phyloP scores from a whole-genome alignment of 192 early-diverging fungal genomes.

The Backusella sp. region DNA sequence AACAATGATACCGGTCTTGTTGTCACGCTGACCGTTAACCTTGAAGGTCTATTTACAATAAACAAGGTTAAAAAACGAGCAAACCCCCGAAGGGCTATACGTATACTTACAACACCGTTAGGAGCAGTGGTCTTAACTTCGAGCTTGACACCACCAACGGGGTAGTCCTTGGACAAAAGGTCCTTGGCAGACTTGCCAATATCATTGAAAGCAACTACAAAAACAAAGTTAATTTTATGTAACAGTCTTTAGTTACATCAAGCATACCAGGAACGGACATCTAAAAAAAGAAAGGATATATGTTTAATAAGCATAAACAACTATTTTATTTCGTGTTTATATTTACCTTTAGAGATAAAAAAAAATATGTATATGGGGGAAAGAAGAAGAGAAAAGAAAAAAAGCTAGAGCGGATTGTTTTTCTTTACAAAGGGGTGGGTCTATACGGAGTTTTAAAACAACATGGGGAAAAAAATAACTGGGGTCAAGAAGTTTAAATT shows the following conservation, averaged over 20 bases:
- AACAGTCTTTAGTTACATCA: neutral
- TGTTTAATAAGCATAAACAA: neutral
- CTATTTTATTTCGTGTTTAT: neutral
- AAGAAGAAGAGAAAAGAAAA: neutral
- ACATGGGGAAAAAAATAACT: conserved; percentile 4
- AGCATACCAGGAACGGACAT: neutral
- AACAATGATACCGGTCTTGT: conserved; percentile 92
- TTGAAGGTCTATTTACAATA: conserved; percentile 78
- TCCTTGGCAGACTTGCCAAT: conserved; percentile 95
- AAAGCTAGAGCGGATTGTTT: neutral
- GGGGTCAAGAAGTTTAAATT: neutral
- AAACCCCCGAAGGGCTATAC: neutral
- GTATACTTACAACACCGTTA: conserved; percentile 88
- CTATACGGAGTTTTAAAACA: neutral
- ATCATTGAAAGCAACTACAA: conserved; percentile 86
- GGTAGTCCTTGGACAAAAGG: conserved; percentile 97
- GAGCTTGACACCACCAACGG: conserved; percentile 89
- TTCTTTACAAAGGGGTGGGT: neutral
- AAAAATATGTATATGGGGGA: neutral
- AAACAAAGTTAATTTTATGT: neutral
- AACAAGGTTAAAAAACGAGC: neutral
- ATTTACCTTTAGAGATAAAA: neutral
- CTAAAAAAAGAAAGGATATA: neutral
- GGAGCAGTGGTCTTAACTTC: conserved; percentile 96
- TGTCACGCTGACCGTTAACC: conserved; percentile 90